These are phyloP conservation scores for Elsinoe australis DNA, from an alignment of 2,329 filamentous ascomycete species.

Conservation along the genomic window DNA sequence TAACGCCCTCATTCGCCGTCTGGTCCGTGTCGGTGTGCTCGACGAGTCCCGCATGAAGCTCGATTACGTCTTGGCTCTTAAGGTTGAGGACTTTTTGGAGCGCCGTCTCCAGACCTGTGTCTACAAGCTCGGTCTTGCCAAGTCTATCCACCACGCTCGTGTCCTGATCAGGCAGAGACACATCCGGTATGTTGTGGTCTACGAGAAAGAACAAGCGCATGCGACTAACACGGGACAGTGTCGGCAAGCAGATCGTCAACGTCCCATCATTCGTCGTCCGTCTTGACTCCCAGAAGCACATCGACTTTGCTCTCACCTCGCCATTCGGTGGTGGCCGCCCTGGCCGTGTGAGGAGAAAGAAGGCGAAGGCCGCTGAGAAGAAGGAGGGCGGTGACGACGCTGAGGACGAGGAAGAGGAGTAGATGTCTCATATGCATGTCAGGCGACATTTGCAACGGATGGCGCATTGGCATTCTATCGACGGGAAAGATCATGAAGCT, in stretches of 20 bases:
- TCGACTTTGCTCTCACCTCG: conserved; percentile 96
- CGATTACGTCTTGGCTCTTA: conserved; percentile 99
- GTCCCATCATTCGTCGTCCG: conserved; percentile 99
- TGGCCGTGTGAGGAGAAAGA: conserved; percentile 98
- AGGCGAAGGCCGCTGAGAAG: conserved; percentile 91
- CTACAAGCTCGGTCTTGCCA: conserved; percentile 99
- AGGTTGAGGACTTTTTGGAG: conserved; percentile 99
- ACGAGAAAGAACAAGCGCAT: background rate
- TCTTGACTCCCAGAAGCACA: conserved; percentile 99
- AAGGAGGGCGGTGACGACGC: conserved; percentile 72
- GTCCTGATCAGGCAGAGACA: conserved; percentile 99
- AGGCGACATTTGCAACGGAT: conserved; percentile 2
- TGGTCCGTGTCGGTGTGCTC: conserved; percentile 98
- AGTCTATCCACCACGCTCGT: conserved; percentile 99
- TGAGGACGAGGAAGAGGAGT: conserved; percentile 63
- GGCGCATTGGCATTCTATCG: background rate
- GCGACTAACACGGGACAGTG: conserved; percentile 44
- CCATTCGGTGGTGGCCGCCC: conserved; percentile 95
- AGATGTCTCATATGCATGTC: conserved; percentile 23
- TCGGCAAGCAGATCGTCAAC: conserved; percentile 99
- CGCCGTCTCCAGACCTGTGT: conserved; percentile 99
- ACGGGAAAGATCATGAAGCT: conserved; percentile 9
- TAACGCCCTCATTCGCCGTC: conserved; percentile 99
- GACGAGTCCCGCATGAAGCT: conserved; percentile 99
- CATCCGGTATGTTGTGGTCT: conserved; percentile 60